These are phyloP conservation scores for Atkinsonella hypoxylon DNA, from an alignment of 2,329 filamentous ascomycete genomes.

Conservation along the genomic window DNA sequence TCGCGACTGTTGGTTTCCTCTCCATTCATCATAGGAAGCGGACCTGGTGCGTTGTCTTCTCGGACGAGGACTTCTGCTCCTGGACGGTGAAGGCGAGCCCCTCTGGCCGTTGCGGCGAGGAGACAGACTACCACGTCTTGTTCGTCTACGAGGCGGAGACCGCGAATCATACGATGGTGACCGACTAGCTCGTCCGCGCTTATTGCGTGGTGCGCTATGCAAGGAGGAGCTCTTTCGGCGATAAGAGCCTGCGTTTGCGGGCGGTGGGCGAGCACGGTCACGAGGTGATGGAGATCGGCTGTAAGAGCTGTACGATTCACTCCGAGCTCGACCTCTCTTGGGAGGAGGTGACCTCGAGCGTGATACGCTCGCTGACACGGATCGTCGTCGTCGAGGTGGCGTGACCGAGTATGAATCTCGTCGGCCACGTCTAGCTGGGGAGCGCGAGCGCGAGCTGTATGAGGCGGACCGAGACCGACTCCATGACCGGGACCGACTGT, in stretches of 20 bases:
- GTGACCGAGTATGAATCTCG: constrained; percentile 6
- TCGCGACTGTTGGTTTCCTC: constrained; percentile 7
- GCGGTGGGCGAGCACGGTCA: background rate
- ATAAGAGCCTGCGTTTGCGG: background rate
- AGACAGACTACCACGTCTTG: constrained; percentile 1
- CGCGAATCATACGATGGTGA: constrained; percentile 2
- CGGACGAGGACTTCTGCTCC: constrained; percentile 9
- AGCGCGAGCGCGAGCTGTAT: constrained; percentile 5
- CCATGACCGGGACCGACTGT: constrained; percentile 5
- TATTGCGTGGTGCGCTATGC: background rate
- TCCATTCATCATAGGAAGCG: constrained; percentile 3
- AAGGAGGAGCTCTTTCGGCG: constrained; percentile 6
- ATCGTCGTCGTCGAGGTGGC: constrained; percentile 3
- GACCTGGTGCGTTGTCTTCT: constrained; percentile 5
- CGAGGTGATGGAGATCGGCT: constrained; percentile 4
- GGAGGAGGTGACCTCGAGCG: background rate
- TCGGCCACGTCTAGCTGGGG: constrained; percentile 1
- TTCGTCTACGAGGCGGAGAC: constrained; percentile 1
- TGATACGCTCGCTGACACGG: background rate
- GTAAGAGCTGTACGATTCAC: constrained; percentile 2
- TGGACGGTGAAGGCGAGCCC: constrained; percentile 15
- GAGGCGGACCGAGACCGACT: constrained; percentile 5
- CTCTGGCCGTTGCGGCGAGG: constrained; percentile 12
- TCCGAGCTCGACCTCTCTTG: constrained; percentile 1
- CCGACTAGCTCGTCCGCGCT: background rate